Base-by-base conservation (phyloP, 805 yeast species). In the Ogataea trehalophila region DNA sequence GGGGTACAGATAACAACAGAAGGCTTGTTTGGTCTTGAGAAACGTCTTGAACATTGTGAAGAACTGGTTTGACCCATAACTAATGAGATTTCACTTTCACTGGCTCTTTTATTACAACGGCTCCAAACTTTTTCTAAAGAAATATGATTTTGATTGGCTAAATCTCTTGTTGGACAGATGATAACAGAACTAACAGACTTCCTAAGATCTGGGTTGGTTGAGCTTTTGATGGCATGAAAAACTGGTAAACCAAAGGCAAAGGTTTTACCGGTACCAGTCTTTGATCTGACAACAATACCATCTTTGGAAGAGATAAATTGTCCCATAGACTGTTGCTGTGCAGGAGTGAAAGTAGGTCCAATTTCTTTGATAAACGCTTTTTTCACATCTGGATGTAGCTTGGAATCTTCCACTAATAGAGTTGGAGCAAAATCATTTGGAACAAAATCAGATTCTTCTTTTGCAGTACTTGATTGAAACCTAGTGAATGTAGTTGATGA, bases 261-360 rank as follows among this genome's bases (percentile, higher is more conserved):
- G 0, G 97, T 90, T 65, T 90, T 90, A 60, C 97, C 97, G 2
- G 97, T 90, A 63, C 97, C 97, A 4, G 97, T 90, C 65, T 88
- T 88, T 26, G 97, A 97, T 59, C 95, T 76, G 36, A 89, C 90
- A 20, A 90, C 88, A 39, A 88, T 72, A 54, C 92, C 91, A 33
- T 71, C 68, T 16, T 72, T 64, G n/a, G 75, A 70, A 37, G 72
- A 70, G 15, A 70, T 59, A 37, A 85, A 67, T 20, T 87, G 85
- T 42, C 74, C 69, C 40, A 86, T 73, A 13, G 90, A 72, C 54
- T 74, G 70, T 48, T 77, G 76, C 63, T 87, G 95, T 29, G 86
- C 92, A 4, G 82, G 77, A 1, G 94, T 86, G 55, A 87, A 71
- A 13, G 72, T 69, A 6, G 64, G 64, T 2, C 80, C 77, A 49